Conservation (phyloP, 352 stramenopile genomes). For the Plasmopara halstedii region DNA sequence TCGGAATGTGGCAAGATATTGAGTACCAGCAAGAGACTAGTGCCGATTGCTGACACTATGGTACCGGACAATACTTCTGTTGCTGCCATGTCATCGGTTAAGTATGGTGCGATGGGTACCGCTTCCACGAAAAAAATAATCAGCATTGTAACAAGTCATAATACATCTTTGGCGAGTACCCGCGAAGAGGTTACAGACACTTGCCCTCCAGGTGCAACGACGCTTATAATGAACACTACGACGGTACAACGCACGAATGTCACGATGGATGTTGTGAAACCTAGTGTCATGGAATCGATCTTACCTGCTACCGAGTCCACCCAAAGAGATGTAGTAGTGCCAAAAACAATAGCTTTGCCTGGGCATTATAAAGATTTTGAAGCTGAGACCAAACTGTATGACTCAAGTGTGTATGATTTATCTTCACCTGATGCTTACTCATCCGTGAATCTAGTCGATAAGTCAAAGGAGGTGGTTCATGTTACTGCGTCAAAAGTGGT, state of each 20-base stretch:
- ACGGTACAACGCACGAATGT: no score
- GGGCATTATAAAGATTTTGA: background rate
- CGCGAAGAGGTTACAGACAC: background rate
- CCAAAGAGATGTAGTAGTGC: background rate
- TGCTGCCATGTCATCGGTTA: background rate
- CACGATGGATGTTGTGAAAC: background rate
- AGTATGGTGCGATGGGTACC: background rate
- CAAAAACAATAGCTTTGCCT: background rate
- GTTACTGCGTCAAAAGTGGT: background rate
- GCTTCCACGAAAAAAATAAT: background rate
- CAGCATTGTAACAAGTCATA: background rate
- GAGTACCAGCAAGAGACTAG: no score
- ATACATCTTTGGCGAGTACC: background rate
- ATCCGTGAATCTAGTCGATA: background rate
- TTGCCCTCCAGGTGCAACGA: no score
- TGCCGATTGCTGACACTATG: background rate
- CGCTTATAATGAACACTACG: background rate
- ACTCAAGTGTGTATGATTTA: background rate
- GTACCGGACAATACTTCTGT: background rate
- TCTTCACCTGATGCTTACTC: background rate
- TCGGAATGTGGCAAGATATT: no score
- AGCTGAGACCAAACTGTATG: background rate
- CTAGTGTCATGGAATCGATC: background rate
- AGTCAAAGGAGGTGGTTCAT: background rate
- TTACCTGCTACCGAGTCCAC: background rate